Base-by-base conservation (phyloP, 2,329 filamentous ascomycete species). In the Alternaria solani region DNA sequence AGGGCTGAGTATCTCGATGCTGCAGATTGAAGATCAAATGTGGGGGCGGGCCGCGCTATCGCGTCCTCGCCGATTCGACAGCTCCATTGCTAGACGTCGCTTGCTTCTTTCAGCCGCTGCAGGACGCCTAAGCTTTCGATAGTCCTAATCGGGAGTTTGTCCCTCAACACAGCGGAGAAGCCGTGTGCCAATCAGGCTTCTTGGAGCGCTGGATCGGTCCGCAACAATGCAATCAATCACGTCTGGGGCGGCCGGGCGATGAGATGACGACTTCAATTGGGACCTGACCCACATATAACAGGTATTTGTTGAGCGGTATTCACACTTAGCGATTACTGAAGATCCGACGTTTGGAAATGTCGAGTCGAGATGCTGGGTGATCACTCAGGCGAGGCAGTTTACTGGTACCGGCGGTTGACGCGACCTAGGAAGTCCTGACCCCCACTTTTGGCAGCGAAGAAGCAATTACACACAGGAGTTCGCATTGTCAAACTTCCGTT, bases 21-120 rank as follows among this genome's bases (percentile, higher is more conserved):
- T 56, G 57, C 52, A 56, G 25, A 16, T 20, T 23, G 57, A 23
- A 49, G 51, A 59, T 56, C 57, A 59, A 51, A 56, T 56, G 25
- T 44, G 57, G 57, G 44, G 26, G 32, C 42, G 34, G 38, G 47
- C 36, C 43, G 53, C 34, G n/a, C 53, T 49, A 36, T 28, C 26
- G 16, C 53, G 20, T 42, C 34, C 36, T 51, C 53, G 44, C 53
- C 43, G 53, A 48, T 16, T 55, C 34, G 34, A 43, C 25, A 32
- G 25, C 46, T 36, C 39, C 23, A 23, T 46, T 20, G 46, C 51
- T 42, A 32, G 20, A 9, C 11, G 12, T 44, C 38, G 44, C 51
- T 56, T 59, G 57, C 57, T 56, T 56, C 51, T 56, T 56, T 47
- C 14, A 14, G 57, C 47, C 36, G 25, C 51, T 49, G 34, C 34